These are phyloP conservation scores for Aureobasidium lini DNA, from an alignment of 2,329 filamentous ascomycete species.

Conservation along the genomic window DNA sequence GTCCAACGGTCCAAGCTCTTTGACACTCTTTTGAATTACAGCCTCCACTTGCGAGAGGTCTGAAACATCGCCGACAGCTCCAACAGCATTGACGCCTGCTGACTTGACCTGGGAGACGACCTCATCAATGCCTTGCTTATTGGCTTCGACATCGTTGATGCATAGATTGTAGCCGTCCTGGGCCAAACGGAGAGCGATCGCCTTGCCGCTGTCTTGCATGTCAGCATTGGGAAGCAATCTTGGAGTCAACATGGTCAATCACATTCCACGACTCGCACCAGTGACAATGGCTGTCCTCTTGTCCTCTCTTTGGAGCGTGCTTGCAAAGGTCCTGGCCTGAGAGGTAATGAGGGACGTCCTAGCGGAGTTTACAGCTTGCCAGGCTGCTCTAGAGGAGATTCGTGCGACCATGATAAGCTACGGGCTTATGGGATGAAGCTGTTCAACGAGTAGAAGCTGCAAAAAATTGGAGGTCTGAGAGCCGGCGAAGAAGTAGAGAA, in stretches of 20 bases:
- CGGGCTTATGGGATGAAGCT: background rate
- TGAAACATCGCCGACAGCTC: constrained; percentile 55
- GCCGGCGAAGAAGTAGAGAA: background rate
- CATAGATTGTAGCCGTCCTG: constrained; percentile 59
- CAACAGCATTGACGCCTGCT: constrained; percentile 47
- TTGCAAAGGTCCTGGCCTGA: constrained; percentile 10
- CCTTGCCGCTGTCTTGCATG: constrained; percentile 44
- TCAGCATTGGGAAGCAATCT: background rate
- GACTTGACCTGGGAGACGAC: constrained; percentile 46
- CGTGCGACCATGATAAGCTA: constrained; percentile 3
- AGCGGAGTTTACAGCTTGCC: background rate
- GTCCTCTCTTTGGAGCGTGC: background rate
- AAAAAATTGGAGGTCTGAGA: background rate
- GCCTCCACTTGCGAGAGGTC: constrained; percentile 44
- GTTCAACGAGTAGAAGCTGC: background rate
- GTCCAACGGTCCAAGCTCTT: constrained; percentile 46
- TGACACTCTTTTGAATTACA: constrained; percentile 47
- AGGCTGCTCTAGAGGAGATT: background rate
- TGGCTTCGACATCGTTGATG: constrained; percentile 54
- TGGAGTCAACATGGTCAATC: background rate
- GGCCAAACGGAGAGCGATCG: constrained; percentile 57
- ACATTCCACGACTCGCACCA: constrained; percentile 30
- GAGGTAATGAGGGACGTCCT: background rate
- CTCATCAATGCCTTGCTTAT: constrained; percentile 46
- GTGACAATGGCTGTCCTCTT: constrained; percentile 28